Base-by-base conservation (phyloP, 78 protist genomes). In the Dictyostelium brefeldianum region DNA sequence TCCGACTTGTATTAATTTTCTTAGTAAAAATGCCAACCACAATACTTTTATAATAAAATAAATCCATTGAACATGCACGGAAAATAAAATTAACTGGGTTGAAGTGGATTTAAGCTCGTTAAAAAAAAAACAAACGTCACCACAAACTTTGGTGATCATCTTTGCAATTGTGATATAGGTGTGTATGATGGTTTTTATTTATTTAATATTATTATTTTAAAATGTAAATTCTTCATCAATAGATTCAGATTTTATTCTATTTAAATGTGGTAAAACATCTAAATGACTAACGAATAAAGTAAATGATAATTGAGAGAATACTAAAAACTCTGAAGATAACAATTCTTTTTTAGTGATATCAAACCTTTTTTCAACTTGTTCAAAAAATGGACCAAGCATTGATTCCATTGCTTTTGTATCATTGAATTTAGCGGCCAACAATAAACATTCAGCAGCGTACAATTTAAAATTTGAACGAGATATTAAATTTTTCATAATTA, bases 271-370 rank as follows among this genome's bases (percentile, higher is more conserved):
- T 17, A 75, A 22, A 4, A 87, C 84, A 65, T 87, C 93, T 17
- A 62, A 78, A 48, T 31, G 54, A 51, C 18, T 64, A 29, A 77
- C 69, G 31, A 87, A 87, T 4, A 87, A 56, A 51, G 83, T 82
- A 69, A 87, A 87, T 18, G 93, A 87, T 27, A 87, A 31, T 36
- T 77, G 84, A 22, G 93, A 59, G 25, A 71, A 87, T 1, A 87
- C 80, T 3, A 29, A 25, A 64, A 87, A 87, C 29, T 87, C 93
- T 18, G 51, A 12, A 8, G 31, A 20, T 15, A 87, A 18, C 1
- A 87, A 51, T 29, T 87, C 93, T 65, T 87, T 87, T 77, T 65
- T 87, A n/a, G 80, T 87, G n/a, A 87, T 87, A 36, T 81, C 54
- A 41, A 87, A 87, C 22, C 80, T 87, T 36, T 87, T 87, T 51